Evolutionary conservation across 495 filamentous ascomycete species (phyloP).

Genomic region (Lasiosphaeria ovina): DNA sequence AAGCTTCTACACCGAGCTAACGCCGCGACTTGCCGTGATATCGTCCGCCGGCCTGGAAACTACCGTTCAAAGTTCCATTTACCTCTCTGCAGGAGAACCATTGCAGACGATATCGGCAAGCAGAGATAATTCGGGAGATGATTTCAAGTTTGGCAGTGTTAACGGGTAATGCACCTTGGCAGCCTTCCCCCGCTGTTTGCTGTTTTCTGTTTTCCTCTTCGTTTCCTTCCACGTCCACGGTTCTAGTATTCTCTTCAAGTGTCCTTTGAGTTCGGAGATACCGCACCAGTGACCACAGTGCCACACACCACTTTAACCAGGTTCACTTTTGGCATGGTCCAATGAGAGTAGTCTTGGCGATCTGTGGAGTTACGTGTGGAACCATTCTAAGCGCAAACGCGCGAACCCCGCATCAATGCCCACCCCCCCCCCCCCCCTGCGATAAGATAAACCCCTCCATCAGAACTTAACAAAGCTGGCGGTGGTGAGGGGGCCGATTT

Average conservation of each 20-base stretch:
- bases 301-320: not conserved
- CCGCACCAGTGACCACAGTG: not conserved
- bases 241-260: not conserved
- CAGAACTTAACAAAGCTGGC: not conserved
- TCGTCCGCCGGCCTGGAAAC: not conserved
- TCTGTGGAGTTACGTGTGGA: slow-evolving; percentile 4
- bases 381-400: slow-evolving; percentile 13
- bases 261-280: slow-evolving; percentile 2
- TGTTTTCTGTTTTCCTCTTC: not conserved
- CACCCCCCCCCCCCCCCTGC: not conserved
- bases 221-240: not conserved
- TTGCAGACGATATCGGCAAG: not conserved
- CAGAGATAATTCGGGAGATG: slow-evolving; percentile 9
- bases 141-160: not conserved
- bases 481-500: slow-evolving; percentile 18
- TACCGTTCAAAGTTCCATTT: slow-evolving; percentile 1
- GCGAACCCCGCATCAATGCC: slow-evolving; percentile 1
- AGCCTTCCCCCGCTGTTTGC: not conserved
- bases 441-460: slow-evolving; percentile 19
- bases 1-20: slow-evolving; percentile 15
- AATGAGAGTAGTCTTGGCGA: slow-evolving; percentile 7
- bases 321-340: not conserved
- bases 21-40: slow-evolving; percentile 14
- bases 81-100: not conserved
- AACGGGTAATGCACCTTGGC: slow-evolving; percentile 3